These are phyloP conservation scores for Fragaria vesca DNA, from an alignment of 306 rosid species.

Conservation along the genomic window DNA sequence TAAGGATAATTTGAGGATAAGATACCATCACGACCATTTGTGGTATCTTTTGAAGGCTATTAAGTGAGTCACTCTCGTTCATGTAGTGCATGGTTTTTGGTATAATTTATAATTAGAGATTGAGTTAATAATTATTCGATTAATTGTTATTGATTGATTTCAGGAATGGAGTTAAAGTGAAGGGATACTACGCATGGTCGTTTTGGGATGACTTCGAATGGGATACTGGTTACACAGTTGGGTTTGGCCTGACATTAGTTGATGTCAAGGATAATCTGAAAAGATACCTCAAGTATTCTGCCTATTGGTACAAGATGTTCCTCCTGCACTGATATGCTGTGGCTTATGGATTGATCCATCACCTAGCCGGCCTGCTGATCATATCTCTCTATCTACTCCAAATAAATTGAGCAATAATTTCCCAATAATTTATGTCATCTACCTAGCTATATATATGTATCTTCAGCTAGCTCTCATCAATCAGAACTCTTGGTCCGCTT, in stretches of 20 bases:
- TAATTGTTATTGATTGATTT: neutral
- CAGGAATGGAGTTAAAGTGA: constrained; percentile 23
- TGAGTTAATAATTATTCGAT: neutral
- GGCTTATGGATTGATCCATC: neutral
- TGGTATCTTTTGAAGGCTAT: constrained; percentile 25
- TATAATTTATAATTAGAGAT: neutral
- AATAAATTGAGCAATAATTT: too few species aligned
- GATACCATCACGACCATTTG: constrained; percentile 28
- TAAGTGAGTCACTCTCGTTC: constrained; percentile 12
- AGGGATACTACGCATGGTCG: constrained; percentile 30
- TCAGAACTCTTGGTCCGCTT: too few species aligned
- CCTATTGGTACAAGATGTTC: constrained; percentile 25
- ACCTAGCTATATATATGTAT: too few species aligned
- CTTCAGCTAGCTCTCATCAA: too few species aligned
- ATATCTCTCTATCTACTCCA: neutral
- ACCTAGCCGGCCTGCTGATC: neutral
- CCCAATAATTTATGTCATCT: neutral
- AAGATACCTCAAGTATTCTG: constrained; percentile 26
- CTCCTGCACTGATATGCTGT: constrained; percentile 10
- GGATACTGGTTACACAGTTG: constrained; percentile 24
- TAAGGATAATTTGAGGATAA: constrained; percentile 30
- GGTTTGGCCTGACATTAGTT: constrained; percentile 27
- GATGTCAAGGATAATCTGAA: constrained; percentile 16
- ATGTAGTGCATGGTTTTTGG: neutral
- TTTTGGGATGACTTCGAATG: constrained; percentile 29